Evolutionary conservation across 768 basidiomycete species (phyloP).

Genomic region (Cytidiella melzeri): DNA sequence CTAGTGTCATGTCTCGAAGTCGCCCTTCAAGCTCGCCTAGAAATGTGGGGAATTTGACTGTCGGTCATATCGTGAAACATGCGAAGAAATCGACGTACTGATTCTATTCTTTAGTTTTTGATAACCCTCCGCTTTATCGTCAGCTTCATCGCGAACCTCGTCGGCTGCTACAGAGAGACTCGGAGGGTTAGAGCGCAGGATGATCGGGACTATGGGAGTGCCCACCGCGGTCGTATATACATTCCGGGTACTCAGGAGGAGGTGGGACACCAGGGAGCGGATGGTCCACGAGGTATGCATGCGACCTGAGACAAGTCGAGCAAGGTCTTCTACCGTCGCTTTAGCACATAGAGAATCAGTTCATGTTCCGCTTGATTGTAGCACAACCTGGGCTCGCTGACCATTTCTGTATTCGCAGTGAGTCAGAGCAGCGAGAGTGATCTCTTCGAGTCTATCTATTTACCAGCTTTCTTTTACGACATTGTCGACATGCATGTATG

Average conservation of each 20-base stretch:
- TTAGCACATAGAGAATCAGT: background rate
- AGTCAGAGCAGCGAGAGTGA: constrained; percentile 1
- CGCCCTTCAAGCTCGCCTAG: constrained; percentile 62
- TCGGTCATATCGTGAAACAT: constrained; percentile 1
- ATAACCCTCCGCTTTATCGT: constrained; percentile 53
- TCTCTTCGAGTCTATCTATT: constrained; percentile 8
- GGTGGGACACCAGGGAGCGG: constrained; percentile 50
- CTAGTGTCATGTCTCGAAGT: constrained; percentile 48
- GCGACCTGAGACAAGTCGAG: constrained; percentile 71
- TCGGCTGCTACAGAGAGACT: constrained; percentile 35
- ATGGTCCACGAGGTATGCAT: constrained; percentile 61
- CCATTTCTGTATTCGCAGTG: constrained; percentile 16
- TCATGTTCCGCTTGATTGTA: background rate
- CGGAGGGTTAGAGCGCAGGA: constrained; percentile 2
- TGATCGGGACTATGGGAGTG: background rate
- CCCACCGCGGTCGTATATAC: constrained; percentile 72
- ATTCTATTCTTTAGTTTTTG: constrained; percentile 65
- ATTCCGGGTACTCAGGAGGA: constrained; percentile 54
- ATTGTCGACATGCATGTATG: constrained; percentile 43
- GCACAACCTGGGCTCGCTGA: background rate
- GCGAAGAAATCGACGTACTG: constrained; percentile 34
- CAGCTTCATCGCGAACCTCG: constrained; percentile 36
- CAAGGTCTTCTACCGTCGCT: constrained; percentile 77
- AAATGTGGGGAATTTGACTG: background rate
- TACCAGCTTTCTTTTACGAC: constrained; percentile 60